Evolutionary conservation across 306 rosid genomes (phyloP), one percentile per base, ranked within the genome.

Genomic region (Astragalus glycyphyllos): DNA sequence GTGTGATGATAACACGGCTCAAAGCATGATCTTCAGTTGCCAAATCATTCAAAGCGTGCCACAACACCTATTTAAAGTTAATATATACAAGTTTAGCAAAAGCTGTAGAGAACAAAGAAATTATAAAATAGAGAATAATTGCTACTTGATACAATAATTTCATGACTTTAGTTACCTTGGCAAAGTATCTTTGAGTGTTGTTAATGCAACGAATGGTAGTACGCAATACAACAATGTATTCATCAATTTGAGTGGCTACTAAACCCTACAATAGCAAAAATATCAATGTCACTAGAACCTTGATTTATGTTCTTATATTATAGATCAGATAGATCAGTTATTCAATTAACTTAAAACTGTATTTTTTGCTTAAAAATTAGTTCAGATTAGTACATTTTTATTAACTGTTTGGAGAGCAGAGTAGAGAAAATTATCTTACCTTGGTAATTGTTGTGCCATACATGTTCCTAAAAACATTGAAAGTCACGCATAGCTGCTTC

Each of bases 1-100:
- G 80, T 26, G 71, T 83, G 59, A 83, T 71, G 59, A 86, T 83
- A 63, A 86, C 87, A 51, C 90, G 83, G 38, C 74, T 83, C 31
- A 86, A 63, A 75, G 74, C 81, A 20, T 81, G 34, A 7, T 61
- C 84, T 20, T 86, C 83, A 38, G 73, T 66, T 50, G 64, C 74
- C 65, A 69, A 16, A 8, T 69, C 66, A n/a, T 69, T 73, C 72
- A 72, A 69, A 32, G 90, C 81, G 13, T 72, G 29, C 2, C 80
- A 57, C 48, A 78, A 23, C 26, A 86, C 84, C 90, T 86, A 50
- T 17, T 51, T 65, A 48, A 79, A 49, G 40, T 20, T 41, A 67
- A 50, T 15, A 20, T 23, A 5, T 5, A 20, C 55, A 35, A 5
- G 58, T 45, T 76, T 8, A 41, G 34, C 17, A 16, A 16, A 58